phyloP scores from a whole-genome alignment of 2,329 filamentous ascomycete species.

The Xenosphaeropsis pyriputrescens region DNA sequence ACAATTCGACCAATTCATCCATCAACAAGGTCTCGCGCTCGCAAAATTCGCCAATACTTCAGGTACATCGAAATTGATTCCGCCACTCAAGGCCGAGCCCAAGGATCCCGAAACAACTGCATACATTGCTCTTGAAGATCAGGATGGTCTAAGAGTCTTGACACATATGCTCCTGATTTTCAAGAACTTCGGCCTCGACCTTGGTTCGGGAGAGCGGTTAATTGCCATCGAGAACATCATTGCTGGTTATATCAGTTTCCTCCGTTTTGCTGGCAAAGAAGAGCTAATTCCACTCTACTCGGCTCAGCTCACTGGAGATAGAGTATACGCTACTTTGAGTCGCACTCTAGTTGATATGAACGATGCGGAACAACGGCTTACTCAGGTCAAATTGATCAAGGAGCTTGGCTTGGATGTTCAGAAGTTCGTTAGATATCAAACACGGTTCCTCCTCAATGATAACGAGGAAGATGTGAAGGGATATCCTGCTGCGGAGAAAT shows the following conservation, averaged over 20 bases:
- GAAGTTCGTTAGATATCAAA: conserved; percentile 59
- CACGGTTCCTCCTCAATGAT: conserved; percentile 34
- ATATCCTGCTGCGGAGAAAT: conserved; percentile 27
- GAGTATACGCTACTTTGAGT: conserved; percentile 57
- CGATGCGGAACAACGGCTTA: conserved; percentile 46
- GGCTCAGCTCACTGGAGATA: conserved; percentile 53
- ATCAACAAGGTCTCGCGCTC: conserved; percentile 40
- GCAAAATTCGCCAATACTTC: conserved; percentile 30
- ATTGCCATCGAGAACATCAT: conserved; percentile 52
- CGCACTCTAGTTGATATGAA: conserved; percentile 63
- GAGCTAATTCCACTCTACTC: conserved; percentile 81
- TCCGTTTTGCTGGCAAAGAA: conserved; percentile 58
- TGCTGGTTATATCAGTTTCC: conserved; percentile 65
- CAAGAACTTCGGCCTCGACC: conserved; percentile 37
- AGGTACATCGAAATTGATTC: conserved; percentile 26
- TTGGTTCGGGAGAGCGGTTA: conserved; percentile 23
- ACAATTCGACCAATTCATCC: conserved; percentile 40
- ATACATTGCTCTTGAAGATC: conserved; percentile 38
- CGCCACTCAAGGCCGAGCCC: conserved; percentile 20
- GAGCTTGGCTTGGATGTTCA: conserved; percentile 59
- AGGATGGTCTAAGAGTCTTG: conserved; percentile 49
- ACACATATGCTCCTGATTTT: conserved; percentile 59
- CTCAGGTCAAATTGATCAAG: conserved; percentile 60
- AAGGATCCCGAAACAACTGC: conserved; percentile 24
- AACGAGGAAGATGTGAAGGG: conserved; percentile 24